phyloP scores from a whole-genome alignment of 1,139 yeast genomes.

The Yamadazyma conglobata region DNA sequence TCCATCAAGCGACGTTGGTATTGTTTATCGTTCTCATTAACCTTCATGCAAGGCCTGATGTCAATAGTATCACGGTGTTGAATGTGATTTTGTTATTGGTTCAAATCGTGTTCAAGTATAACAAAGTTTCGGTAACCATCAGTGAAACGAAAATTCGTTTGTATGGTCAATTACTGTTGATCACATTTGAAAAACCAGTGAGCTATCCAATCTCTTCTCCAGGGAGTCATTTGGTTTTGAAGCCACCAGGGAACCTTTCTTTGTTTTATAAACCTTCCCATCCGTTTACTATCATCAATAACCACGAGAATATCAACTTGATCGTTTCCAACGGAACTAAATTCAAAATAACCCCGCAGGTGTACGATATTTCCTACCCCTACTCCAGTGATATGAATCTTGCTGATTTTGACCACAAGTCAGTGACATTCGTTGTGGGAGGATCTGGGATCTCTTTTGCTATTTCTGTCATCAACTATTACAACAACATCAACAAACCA shows the following conservation, averaged over 20 bases:
- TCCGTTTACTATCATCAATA: constrained; percentile 30
- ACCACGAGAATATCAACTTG: constrained; percentile 13
- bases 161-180: constrained; percentile 23
- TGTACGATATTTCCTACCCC: constrained; percentile 13
- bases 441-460: constrained; percentile 86
- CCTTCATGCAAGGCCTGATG: constrained; percentile 46
- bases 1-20: constrained; percentile 32
- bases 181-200: constrained; percentile 24
- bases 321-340: constrained; percentile 9
- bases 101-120: constrained; percentile 22
- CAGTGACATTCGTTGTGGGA: constrained; percentile 55
- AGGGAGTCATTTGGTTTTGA: constrained; percentile 37
- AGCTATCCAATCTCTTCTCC: constrained; percentile 28
- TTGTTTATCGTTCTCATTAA: constrained; percentile 28
- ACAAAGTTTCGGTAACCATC: constrained; percentile 7
- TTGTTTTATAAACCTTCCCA: constrained; percentile 35
- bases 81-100: constrained; percentile 19
- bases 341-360: constrained; percentile 5
- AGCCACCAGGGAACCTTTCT: constrained; percentile 16
- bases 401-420: constrained; percentile 5
- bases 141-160: constrained; percentile 5
- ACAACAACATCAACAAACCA: constrained; percentile 15
- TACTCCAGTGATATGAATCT: constrained; percentile 9
- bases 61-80: constrained; percentile 20
- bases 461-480: constrained; percentile 50